Evolutionary conservation across 345 rosid species (phyloP).

Genomic region (Angophora floribunda): DNA sequence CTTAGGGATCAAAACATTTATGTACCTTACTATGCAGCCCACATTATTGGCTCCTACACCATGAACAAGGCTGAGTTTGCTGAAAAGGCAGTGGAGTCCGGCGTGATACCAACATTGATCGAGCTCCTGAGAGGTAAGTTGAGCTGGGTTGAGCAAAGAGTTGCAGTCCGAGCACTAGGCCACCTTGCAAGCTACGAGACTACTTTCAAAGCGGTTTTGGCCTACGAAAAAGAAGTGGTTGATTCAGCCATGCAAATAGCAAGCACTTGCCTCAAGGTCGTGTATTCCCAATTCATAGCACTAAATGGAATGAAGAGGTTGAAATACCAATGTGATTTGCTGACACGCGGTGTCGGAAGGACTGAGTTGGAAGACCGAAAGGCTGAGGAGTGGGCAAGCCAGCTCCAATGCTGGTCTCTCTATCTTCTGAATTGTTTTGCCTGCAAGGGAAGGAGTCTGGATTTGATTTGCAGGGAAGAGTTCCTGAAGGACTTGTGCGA

Average conservation of each 20-base stretch:
- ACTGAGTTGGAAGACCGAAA: conserved; percentile 42
- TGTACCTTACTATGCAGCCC: conserved; percentile 83
- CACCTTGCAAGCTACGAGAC: conserved; percentile 62
- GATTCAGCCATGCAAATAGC: conserved; percentile 44
- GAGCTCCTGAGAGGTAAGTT: conserved; percentile 74
- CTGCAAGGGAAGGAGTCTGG: conserved; percentile 31
- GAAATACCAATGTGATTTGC: conserved; percentile 65
- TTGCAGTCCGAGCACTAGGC: conserved; percentile 67
- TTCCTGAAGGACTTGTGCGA: conserved; percentile 41
- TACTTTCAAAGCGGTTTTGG: conserved; percentile 44
- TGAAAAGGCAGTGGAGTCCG: conserved; percentile 36
- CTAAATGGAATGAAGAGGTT: conserved; percentile 37
- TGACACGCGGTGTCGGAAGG: conserved; percentile 71
- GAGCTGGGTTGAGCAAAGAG: conserved; percentile 91
- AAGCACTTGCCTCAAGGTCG: conserved; percentile 28
- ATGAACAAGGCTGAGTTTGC: conserved; percentile 60
- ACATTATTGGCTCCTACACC: conserved; percentile 75
- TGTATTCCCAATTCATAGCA: conserved; percentile 39
- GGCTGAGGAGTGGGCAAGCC: conserved; percentile 87
- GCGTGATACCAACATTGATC: conserved; percentile 46
- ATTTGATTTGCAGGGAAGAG: conserved; percentile 30
- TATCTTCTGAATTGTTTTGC: conserved; percentile 66
- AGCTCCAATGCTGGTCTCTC: conserved; percentile 71
- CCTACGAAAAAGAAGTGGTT: conserved; percentile 41
- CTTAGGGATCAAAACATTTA: conserved; percentile 70